Conservation (phyloP, 2,329 filamentous ascomycete species). For the Cadophora gregata region DNA sequence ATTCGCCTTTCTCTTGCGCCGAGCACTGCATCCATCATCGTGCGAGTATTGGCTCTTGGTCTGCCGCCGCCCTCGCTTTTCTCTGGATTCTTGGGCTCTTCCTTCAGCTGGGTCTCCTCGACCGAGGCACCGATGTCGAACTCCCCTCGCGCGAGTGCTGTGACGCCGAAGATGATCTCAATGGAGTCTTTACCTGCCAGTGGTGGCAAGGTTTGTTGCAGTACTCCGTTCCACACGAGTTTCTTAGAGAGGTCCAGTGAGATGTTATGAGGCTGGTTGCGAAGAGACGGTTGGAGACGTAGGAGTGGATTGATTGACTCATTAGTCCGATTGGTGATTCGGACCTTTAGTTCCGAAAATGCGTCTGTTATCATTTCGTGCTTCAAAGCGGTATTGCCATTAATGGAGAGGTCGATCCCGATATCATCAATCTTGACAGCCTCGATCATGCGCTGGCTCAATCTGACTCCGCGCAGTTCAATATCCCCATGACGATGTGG, state of each 20-base stretch:
- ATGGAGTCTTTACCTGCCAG: conserved; percentile 64
- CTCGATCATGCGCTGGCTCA: conserved; percentile 82
- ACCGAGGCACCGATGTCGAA: conserved; percentile 83
- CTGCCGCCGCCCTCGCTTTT: conserved; percentile 42
- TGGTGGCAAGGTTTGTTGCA: conserved; percentile 75
- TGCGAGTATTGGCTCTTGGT: conserved; percentile 59
- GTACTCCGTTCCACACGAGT: conserved; percentile 81
- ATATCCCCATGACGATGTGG: conserved; percentile 67
- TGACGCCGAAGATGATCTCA: conserved; percentile 71
- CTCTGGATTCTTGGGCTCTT: conserved; percentile 40
- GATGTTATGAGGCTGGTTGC: conserved; percentile 66
- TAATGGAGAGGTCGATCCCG: conserved; percentile 66
- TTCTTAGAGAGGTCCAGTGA: conserved; percentile 84
- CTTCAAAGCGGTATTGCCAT: conserved; percentile 35
- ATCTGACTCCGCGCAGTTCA: conserved; percentile 76
- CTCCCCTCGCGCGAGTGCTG: conserved; percentile 77
- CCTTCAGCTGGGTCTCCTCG: conserved; percentile 72
- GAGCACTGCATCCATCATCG: conserved; percentile 62
- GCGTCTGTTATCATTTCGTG: conserved; percentile 55
- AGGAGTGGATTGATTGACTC: conserved; percentile 74
- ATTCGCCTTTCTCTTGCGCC: conserved; percentile 66
- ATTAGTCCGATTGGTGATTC: conserved; percentile 74
- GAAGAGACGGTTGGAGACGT: conserved; percentile 77
- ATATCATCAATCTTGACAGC: conserved; percentile 82
- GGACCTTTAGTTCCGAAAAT: conserved; percentile 74